Conservation (phyloP, 78 protist genomes). For the Pigoraptor vietnamica region DNA sequence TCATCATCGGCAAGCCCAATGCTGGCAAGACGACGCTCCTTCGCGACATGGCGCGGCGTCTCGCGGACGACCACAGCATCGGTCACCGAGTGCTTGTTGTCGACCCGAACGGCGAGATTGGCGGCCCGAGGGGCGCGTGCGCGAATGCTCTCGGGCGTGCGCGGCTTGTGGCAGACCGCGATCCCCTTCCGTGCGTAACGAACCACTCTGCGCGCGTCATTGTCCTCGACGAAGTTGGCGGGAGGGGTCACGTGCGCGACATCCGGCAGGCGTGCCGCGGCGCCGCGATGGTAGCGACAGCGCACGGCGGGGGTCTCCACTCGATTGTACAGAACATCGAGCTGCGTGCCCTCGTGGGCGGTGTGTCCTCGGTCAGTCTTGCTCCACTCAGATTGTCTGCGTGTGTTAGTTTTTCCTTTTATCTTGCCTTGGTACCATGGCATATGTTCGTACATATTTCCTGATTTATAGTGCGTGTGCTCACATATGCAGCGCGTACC, state of each 20-base stretch:
- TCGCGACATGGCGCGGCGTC: not conserved
- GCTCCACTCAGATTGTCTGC: not conserved
- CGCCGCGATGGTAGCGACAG: not conserved
- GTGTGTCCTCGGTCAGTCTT: not conserved
- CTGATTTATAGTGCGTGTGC: no score
- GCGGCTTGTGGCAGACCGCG: not conserved
- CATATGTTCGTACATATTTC: no score
- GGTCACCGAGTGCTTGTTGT: not conserved
- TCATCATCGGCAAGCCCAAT: not conserved
- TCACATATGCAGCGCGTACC: no score
- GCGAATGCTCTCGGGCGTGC: not conserved
- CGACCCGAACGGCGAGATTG: not conserved
- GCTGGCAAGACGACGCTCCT: not conserved
- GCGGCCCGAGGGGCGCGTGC: not conserved
- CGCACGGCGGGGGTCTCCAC: not conserved
- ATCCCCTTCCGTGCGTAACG: not conserved
- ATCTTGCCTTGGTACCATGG: no score
- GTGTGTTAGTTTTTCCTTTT: not conserved
- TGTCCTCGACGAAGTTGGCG: not conserved
- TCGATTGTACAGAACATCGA: not conserved
- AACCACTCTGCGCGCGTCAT: not conserved
- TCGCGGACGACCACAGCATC: not conserved
- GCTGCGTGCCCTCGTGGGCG: not conserved
- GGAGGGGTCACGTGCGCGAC: not conserved
- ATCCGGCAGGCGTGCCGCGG: not conserved